Conservation (phyloP, 306 rosid genomes). For the Lathyrus tuberosus region DNA sequence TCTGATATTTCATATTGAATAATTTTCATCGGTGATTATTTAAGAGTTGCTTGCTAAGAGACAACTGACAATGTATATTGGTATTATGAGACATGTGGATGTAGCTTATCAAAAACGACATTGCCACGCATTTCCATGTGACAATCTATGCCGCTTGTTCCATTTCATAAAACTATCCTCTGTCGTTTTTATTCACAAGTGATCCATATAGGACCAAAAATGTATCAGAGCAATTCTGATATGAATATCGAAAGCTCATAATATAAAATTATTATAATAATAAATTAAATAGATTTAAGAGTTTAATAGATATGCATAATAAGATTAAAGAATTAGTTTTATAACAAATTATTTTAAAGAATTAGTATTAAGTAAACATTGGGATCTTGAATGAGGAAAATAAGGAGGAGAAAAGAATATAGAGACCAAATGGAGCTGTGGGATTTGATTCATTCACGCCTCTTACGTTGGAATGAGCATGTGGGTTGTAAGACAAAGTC, state of each 20-base stretch:
- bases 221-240: background rate
- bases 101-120: slow-evolving; percentile 48
- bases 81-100: slow-evolving; percentile 54
- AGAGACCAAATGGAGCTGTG: slow-evolving; percentile 43
- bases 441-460: slow-evolving; percentile 70
- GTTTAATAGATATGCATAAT: too few species aligned
- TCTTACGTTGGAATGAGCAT: slow-evolving; percentile 60
- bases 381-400: slow-evolving; percentile 19
- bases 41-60: slow-evolving; percentile 24
- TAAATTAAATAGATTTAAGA: too few species aligned
- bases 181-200: slow-evolving; percentile 39
- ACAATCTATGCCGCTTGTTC: slow-evolving; percentile 34
- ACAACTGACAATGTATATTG: slow-evolving; percentile 40
- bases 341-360: too few species aligned
- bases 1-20: slow-evolving; percentile 24
- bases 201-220: slow-evolving; percentile 31
- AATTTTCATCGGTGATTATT: slow-evolving; percentile 36
- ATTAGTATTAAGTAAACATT: background rate
- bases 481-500: slow-evolving; percentile 54
- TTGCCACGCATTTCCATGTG: slow-evolving; percentile 59
- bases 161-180: slow-evolving; percentile 25
- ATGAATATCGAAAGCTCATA: background rate
- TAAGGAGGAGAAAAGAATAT: background rate
- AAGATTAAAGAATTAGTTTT: too few species aligned
- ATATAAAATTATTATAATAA: too few species aligned